A percentile compares a stretch with the other conserved stretches of the same genome.
phyloP scores from a whole-genome alignment of 345 rosid genomes.

The Salix exigua region DNA sequence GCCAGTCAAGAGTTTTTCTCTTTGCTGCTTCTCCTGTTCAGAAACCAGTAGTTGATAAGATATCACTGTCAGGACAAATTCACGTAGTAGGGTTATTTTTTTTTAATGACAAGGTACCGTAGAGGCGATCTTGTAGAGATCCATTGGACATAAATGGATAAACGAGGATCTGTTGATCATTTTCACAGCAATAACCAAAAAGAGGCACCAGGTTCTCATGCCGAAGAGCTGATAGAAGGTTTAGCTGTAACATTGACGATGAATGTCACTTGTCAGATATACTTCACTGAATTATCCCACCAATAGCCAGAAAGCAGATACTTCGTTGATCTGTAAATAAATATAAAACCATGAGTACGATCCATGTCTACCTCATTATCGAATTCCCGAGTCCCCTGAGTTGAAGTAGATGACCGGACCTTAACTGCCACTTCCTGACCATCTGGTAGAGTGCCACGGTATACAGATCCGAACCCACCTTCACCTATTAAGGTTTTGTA shows the following conservation, averaged over 20 bases:
- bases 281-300: too few species aligned
- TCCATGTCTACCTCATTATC: constrained; percentile 27
- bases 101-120: constrained; percentile 34
- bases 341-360: background rate
- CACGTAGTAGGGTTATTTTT: background rate
- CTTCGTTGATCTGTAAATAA: background rate
- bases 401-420: constrained; percentile 32
- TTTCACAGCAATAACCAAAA: constrained; percentile 60
- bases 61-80: background rate
- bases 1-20: constrained; percentile 67
- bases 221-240: constrained; percentile 58
- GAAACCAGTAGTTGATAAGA: constrained; percentile 10
- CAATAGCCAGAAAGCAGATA: background rate
- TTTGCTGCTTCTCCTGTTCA: constrained; percentile 58
- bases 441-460: constrained; percentile 22
- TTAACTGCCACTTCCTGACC: constrained; percentile 36
- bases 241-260: constrained; percentile 36
- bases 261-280: constrained; percentile 1
- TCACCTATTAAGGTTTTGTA: constrained; percentile 34
- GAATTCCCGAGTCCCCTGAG: constrained; percentile 32
- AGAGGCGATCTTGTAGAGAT: constrained; percentile 66
- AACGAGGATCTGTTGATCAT: constrained; percentile 66
- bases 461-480: constrained; percentile 34
- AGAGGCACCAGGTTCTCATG: constrained; percentile 69
- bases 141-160: constrained; percentile 77